phyloP scores from a whole-genome alignment of 306 rosid genomes.

The Sindora glabra region DNA sequence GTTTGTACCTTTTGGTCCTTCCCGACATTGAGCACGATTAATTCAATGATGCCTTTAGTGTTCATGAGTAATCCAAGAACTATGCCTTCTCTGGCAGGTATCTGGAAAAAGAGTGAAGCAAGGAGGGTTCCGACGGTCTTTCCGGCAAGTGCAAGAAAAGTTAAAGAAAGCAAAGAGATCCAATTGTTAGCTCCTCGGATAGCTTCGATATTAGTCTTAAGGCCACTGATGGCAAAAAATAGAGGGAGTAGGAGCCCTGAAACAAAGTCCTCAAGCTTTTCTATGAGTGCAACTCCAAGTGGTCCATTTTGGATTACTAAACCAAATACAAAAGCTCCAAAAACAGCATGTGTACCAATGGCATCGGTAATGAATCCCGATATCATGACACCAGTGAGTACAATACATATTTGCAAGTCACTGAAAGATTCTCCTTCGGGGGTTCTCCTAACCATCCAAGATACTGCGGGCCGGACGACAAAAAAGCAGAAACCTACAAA shows the following conservation, averaged over 20 bases:
- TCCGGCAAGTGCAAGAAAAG: conserved; percentile 46
- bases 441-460: conserved; percentile 51
- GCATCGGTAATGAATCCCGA: conserved; percentile 72
- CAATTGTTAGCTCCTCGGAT: conserved; percentile 22
- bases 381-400: conserved; percentile 73
- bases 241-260: conserved; percentile 57
- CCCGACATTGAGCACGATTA: conserved; percentile 74
- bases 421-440: conserved; percentile 68
- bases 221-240: conserved; percentile 67
- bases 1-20: conserved; percentile 55
- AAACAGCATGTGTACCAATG: conserved; percentile 57
- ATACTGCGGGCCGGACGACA: conserved; percentile 42
- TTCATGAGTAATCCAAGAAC: conserved; percentile 81
- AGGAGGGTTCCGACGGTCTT: conserved; percentile 55
- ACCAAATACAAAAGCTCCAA: conserved; percentile 78
- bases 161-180: conserved; percentile 21
- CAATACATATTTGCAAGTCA: conserved; percentile 43
- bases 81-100: conserved; percentile 60
- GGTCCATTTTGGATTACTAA: conserved; percentile 73
- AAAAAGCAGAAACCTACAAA: conserved; percentile 42
- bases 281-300: conserved; percentile 57
- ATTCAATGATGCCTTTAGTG: conserved; percentile 75
- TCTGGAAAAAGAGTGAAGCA: conserved; percentile 32
- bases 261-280: conserved; percentile 58
- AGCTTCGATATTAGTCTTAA: conserved; percentile 42